These are phyloP conservation scores for Paraglomus brasilianum DNA, from an alignment of 192 early-diverging fungal species.

Conservation along the genomic window DNA sequence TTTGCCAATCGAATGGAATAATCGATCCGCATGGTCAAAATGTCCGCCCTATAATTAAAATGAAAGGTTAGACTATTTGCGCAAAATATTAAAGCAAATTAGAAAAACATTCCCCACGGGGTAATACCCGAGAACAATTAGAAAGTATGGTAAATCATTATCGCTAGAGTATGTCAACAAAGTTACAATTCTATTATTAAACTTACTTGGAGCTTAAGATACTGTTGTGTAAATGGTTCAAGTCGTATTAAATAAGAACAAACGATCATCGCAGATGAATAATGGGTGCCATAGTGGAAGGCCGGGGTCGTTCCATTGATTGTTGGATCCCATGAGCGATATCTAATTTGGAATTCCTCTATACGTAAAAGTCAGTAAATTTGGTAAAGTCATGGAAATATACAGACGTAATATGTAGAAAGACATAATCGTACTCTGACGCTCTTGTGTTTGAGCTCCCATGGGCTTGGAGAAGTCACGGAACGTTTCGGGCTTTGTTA, in stretches of 20 bases:
- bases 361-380: constrained; percentile 25
- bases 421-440: constrained; percentile 44
- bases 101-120: constrained; percentile 30
- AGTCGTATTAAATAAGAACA: constrained; percentile 85
- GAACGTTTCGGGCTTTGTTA: constrained; percentile 72
- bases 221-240: constrained; percentile 87
- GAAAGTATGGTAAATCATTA: not conserved
- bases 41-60: constrained; percentile 58
- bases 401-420: constrained; percentile 4
- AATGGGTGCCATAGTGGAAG: constrained; percentile 97
- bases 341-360: constrained; percentile 63
- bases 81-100: constrained; percentile 29
- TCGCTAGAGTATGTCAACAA: constrained; percentile 31
- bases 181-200: constrained; percentile 26
- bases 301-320: constrained; percentile 48
- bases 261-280: constrained; percentile 89
- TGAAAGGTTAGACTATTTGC: not conserved
- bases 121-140: too few species aligned
- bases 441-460: constrained; percentile 74
- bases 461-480: constrained; percentile 91
- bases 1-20: constrained; percentile 75
- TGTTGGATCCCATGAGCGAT: constrained; percentile 61
- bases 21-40: constrained; percentile 81
- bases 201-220: constrained; percentile 64
- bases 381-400: constrained; percentile 23